A percentile compares a stretch with the other conserved stretches of the same genome.
phyloP scores from a whole-genome alignment of 441 rosid genomes.

The Daphne laureola region DNA sequence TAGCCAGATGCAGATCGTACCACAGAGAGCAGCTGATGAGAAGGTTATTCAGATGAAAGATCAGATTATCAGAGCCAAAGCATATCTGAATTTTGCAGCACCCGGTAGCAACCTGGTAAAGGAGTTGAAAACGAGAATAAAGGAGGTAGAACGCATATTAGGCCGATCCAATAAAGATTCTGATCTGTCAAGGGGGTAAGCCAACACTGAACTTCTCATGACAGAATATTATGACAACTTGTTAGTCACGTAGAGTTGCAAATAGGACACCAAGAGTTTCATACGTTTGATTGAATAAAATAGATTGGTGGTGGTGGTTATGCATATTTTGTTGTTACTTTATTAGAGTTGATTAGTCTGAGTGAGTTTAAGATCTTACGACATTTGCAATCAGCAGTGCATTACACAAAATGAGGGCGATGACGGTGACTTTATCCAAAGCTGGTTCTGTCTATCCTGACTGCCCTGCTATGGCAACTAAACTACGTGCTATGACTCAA shows the following conservation, averaged over 20 bases:
- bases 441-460: constrained; percentile 50
- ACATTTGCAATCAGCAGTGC: constrained; percentile 41
- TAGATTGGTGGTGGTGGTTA: neutral
- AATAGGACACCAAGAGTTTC: no score
- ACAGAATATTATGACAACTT: no score
- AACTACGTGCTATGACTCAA: constrained; percentile 70
- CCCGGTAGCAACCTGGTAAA: constrained; percentile 60
- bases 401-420: constrained; percentile 50
- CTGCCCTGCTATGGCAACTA: constrained; percentile 59
- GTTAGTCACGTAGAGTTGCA: no score
- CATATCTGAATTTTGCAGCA: constrained; percentile 58
- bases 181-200: constrained; percentile 71
- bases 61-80: constrained; percentile 72
- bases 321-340: neutral
- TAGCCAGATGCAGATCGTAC: constrained; percentile 23
- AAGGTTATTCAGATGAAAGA: constrained; percentile 72
- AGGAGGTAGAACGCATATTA: constrained; percentile 61
- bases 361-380: constrained; percentile 22
- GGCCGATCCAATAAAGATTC: constrained; percentile 60
- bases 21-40: constrained; percentile 37
- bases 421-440: constrained; percentile 53
- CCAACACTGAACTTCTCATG: no score
- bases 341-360: neutral
- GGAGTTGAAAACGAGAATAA: constrained; percentile 64
- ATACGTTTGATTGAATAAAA: no score